Evolutionary conservation across 176 grass and related monocot genomes (phyloP).

Genomic region (Carex littledalei): DNA sequence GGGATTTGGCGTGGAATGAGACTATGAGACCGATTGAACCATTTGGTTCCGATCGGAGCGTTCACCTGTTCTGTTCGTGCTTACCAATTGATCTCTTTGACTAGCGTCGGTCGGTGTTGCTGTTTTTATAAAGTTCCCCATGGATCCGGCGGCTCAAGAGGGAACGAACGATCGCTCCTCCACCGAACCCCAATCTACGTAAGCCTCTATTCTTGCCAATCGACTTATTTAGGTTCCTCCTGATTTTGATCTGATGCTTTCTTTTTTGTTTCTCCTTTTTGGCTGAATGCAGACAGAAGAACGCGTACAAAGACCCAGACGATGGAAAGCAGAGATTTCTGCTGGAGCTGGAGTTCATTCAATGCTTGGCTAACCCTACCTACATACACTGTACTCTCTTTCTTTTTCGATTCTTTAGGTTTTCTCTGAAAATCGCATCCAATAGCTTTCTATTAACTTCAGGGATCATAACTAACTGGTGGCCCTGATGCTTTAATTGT

Average conservation of each 20-base stretch:
- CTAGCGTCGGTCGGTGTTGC: neutral
- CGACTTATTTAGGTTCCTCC: neutral
- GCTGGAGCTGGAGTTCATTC: slow-evolving; percentile 85
- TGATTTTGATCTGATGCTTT: neutral
- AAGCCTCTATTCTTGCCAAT: neutral
- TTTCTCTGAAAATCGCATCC: neutral
- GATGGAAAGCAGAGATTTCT: slow-evolving; percentile 70
- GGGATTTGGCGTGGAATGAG: neutral
- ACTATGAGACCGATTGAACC: neutral
- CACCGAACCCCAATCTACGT: slow-evolving; percentile 23
- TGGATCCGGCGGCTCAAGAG: slow-evolving; percentile 5
- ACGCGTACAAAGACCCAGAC: slow-evolving; percentile 69
- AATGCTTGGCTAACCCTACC: slow-evolving; percentile 91
- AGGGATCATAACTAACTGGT: no score
- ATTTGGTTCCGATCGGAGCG: neutral
- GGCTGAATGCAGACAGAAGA: slow-evolving; percentile 24
- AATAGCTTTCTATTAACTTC: neutral
- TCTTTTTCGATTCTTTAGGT: neutral
- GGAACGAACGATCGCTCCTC: slow-evolving; percentile 10
- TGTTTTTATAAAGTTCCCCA: neutral
- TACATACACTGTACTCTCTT: slow-evolving; percentile 81
- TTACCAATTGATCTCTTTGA: neutral
- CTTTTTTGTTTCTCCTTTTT: neutral
- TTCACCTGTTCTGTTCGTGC: neutral
- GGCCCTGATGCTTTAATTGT: neutral